Conservation (phyloP, 2,329 filamentous ascomycete genomes). For the Microcyclospora pomicola region DNA sequence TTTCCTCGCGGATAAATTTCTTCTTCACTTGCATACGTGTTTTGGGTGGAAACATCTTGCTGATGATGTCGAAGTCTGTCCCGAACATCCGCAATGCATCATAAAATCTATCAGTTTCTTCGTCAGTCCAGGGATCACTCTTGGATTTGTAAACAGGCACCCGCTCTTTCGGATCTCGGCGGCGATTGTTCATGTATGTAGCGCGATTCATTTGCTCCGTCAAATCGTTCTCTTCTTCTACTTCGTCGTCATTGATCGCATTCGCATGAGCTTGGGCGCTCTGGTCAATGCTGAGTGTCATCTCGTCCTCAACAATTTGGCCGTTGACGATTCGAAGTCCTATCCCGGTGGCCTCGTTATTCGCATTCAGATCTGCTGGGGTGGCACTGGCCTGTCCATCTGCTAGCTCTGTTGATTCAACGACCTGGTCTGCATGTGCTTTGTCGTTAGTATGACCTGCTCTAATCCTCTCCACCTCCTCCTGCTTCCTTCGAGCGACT, state of each 20-base stretch:
- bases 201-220: slow-evolving; percentile 55
- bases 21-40: slow-evolving; percentile 63
- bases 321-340: slow-evolving; percentile 53
- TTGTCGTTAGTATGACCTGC: slow-evolving; percentile 4
- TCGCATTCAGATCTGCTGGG: slow-evolving; percentile 8
- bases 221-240: slow-evolving; percentile 64
- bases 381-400: slow-evolving; percentile 11
- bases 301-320: slow-evolving; percentile 56
- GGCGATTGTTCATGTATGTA: slow-evolving; percentile 51
- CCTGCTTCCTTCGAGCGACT: slow-evolving; percentile 27
- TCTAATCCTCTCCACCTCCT: slow-evolving; percentile 22
- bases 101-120: slow-evolving; percentile 63
- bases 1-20: slow-evolving; percentile 72
- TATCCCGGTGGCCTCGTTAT: slow-evolving; percentile 6
- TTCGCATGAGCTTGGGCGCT: slow-evolving; percentile 46
- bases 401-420: slow-evolving; percentile 3
- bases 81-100: slow-evolving; percentile 61
- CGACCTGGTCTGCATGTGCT: slow-evolving; percentile 1
- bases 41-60: slow-evolving; percentile 58
- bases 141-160: slow-evolving; percentile 31
- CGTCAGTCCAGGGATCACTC: slow-evolving; percentile 55
- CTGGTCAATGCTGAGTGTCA: slow-evolving; percentile 53
- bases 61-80: slow-evolving; percentile 71
- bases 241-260: slow-evolving; percentile 22
- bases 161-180: slow-evolving; percentile 33